Conservation (phyloP, 441 rosid genomes). For the Gossypium schwendimanii region DNA sequence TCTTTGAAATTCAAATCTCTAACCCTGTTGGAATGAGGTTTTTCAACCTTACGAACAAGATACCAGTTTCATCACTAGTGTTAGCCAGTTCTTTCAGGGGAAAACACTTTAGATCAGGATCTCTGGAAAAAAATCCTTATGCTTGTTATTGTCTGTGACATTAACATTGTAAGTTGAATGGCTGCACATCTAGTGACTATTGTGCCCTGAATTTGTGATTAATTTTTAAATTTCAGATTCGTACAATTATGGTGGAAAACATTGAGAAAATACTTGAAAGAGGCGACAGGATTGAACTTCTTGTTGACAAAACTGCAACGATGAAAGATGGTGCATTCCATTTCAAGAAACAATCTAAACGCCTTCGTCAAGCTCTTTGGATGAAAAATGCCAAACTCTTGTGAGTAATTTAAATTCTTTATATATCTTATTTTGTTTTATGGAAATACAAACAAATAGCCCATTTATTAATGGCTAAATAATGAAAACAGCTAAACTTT, state of each 20-base stretch:
- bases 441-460: not conserved
- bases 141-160: not conserved
- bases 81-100: not conserved
- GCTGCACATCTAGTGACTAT: not conserved
- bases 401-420: slow-evolving; percentile 36
- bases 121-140: not conserved
- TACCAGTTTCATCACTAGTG: not conserved
- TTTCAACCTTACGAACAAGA: not conserved
- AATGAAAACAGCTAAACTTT: not conserved
- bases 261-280: slow-evolving; percentile 91
- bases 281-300: slow-evolving; percentile 90
- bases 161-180: not conserved
- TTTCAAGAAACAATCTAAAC: slow-evolving; percentile 89
- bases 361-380: slow-evolving; percentile 85
- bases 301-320: slow-evolving; percentile 92
- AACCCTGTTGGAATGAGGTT: not conserved
- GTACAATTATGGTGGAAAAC: slow-evolving; percentile 82
- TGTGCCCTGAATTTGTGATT: not conserved
- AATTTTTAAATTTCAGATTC: slow-evolving; percentile 38
- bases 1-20: not conserved
- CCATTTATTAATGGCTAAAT: not conserved
- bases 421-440: not conserved
- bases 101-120: not conserved
- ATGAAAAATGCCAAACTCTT: slow-evolving; percentile 90
- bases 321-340: slow-evolving; percentile 92